A percentile compares a stretch with the other conserved stretches of the same genome.
Evolutionary conservation across 2,329 filamentous ascomycete species (phyloP).

Genomic region (Chaetomiaceae sp.): DNA sequence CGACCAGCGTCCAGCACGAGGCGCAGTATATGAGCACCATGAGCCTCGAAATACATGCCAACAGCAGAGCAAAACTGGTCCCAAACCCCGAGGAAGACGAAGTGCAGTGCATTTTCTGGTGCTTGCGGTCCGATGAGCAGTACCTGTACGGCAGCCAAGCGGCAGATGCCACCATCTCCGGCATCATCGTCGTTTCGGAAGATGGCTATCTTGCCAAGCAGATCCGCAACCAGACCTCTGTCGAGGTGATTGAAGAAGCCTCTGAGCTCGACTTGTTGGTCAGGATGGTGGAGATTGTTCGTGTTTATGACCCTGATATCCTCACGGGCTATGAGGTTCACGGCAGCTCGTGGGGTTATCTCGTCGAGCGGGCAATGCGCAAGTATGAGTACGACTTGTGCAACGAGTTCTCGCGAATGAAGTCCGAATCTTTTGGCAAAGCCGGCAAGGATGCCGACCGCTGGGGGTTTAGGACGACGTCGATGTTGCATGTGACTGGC

Average conservation of each 20-base stretch:
- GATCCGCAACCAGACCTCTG: conserved; percentile 53
- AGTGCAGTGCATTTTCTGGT: conserved; percentile 86
- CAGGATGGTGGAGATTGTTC: conserved; percentile 81
- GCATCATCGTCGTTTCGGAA: conserved; percentile 67
- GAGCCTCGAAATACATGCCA: conserved; percentile 89
- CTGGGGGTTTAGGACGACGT: conserved; percentile 94
- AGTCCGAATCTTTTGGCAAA: conserved; percentile 72
- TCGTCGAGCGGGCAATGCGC: conserved; percentile 80
- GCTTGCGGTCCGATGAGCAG: conserved; percentile 70
- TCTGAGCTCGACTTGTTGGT: conserved; percentile 82
- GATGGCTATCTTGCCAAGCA: conserved; percentile 54
- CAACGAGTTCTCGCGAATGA: conserved; percentile 87
- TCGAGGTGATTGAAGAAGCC: conserved; percentile 67
- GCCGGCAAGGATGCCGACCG: conserved; percentile 82
- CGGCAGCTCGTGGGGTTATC: conserved; percentile 87
- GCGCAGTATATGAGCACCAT: conserved; percentile 94
- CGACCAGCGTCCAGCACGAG: conserved; percentile 74
- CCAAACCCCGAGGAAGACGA: conserved; percentile 91
- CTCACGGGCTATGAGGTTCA: conserved; percentile 94
- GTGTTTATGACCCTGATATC: conserved; percentile 81
- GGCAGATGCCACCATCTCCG: conserved; percentile 52
- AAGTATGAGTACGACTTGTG: conserved; percentile 90
- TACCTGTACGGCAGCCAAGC: conserved; percentile 44
- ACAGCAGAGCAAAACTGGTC: conserved; percentile 72
- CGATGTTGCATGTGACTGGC: conserved; percentile 86